Base-by-base conservation (phyloP, 2,329 filamentous ascomycete genomes). In the Aurifilum marmelostoma region DNA sequence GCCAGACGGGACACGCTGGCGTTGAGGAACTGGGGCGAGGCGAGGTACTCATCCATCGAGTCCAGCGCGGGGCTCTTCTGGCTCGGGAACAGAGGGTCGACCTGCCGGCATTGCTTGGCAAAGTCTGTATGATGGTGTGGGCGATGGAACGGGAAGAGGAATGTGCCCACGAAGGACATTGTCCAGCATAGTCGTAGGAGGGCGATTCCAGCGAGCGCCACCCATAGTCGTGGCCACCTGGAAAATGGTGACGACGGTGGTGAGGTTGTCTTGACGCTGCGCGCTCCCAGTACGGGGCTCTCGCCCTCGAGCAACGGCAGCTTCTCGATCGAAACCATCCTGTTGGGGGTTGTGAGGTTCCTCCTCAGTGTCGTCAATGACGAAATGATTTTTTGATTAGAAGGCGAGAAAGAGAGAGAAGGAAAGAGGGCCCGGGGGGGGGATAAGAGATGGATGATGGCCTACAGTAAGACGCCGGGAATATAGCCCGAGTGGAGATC, bases 1-100 rank as follows among this genome's bases (percentile, higher is more conserved):
- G 83, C 76, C 69, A 87, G 59, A 65, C 76, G 77, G 62, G 70
- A 67, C 47, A 79, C 70, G 18, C 78, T 76, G 59, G 77, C 76
- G 41, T 78, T 76, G 41, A 76, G 74, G 69, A 80, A 80, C 41
- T 74, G 72, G 50, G 74, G 63, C 2, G 78, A 78, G 14, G 71
- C 64, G 27, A 80, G 67, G 69, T 75, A 77, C 3, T 73, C 69
- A 61, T 80, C 78, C 75, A 80, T 77, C 56, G 75, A 65, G 21
- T 71, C 72, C 41, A 80, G 75, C 4, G 73, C 70, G 0, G 74
- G 62, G 9, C 70, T 77, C 61, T 73, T 70, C 43, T 72, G 72
- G 34, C 68, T 69, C 0, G 79, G 79, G 52, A 76, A 69, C 37
- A 81, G 74, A 34, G 79, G 76, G 27, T 75, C 74, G 50, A 79